Conservation (phyloP, 768 basidiomycete genomes). For the Cystofilobasidium bisporidii region DNA sequence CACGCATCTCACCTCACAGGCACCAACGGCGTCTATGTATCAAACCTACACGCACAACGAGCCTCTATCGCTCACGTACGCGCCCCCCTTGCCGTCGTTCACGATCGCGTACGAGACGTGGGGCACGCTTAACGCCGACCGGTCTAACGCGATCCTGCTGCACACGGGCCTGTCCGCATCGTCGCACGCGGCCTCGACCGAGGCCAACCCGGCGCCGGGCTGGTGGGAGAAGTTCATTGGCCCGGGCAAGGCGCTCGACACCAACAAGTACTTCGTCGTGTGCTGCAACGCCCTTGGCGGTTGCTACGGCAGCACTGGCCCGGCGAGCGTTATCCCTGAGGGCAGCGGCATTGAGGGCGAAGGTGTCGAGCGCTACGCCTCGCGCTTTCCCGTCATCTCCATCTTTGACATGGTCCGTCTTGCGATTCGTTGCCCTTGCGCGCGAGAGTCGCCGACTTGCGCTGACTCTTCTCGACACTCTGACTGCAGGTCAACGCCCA, state of each 20-base stretch:
- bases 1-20: conserved; percentile 1
- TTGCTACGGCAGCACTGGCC: conserved; percentile 95
- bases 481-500: conserved; percentile 76
- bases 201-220: conserved; percentile 65
- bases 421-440: no score
- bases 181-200: conserved; percentile 81
- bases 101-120: conserved; percentile 96
- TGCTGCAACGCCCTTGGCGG: conserved; percentile 96
- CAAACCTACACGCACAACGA: conserved; percentile 53
- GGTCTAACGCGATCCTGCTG: conserved; percentile 83
- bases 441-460: no score
- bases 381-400: conserved; percentile 78
- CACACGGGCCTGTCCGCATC: conserved; percentile 95
- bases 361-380: conserved; percentile 60
- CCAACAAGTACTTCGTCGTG: conserved; percentile 79
- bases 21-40: conserved; percentile 44
- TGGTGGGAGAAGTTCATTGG: conserved; percentile 99
- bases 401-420: conserved; percentile 77
- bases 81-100: conserved; percentile 52
- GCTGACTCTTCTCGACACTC: no score
- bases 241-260: conserved; percentile 86
- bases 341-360: conserved; percentile 34
- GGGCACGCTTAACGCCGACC: conserved; percentile 69
- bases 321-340: conserved; percentile 64
- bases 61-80: conserved; percentile 53